phyloP scores from a whole-genome alignment of 148 eudicot species.

The Pharnaceum exiguum region DNA sequence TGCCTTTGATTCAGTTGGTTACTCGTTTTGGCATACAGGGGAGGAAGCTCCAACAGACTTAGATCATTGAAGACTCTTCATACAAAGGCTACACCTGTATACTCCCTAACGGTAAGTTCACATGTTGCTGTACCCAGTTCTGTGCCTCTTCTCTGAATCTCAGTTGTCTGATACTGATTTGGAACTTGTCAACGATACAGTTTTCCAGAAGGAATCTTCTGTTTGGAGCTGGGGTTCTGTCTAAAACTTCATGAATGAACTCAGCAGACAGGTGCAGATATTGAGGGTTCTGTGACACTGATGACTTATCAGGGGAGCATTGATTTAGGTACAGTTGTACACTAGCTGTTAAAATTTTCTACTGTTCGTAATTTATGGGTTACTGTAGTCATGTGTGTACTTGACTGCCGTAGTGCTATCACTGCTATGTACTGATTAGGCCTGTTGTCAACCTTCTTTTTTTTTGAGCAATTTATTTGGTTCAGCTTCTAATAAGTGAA shows the following conservation, averaged over 20 bases:
- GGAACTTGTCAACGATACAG: slow-evolving; percentile 27
- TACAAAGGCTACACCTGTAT: slow-evolving; percentile 91
- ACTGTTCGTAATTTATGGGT: too few species aligned
- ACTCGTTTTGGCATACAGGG: slow-evolving; percentile 31
- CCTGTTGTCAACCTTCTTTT: too few species aligned
- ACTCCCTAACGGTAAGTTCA: slow-evolving; percentile 60
- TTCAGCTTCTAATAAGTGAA: too few species aligned
- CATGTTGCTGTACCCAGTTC: neutral
- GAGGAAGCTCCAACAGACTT: slow-evolving; percentile 64
- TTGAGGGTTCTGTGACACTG: slow-evolving; percentile 8
- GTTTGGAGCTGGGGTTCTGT: slow-evolving; percentile 77
- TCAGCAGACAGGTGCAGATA: neutral
- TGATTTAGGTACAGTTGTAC: slow-evolving; percentile 3
- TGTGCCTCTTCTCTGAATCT: neutral
- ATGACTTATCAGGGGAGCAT: slow-evolving; percentile 5
- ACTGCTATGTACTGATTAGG: too few species aligned
- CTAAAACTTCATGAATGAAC: slow-evolving; percentile 21
- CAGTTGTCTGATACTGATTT: neutral
- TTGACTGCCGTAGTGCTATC: too few species aligned
- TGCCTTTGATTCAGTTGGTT: neutral
- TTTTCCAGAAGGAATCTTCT: slow-evolving; percentile 79
- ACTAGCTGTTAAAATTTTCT: neutral
- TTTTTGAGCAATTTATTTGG: too few species aligned
- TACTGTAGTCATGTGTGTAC: too few species aligned
- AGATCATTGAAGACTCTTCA: slow-evolving; percentile 85